Evolutionary conservation across 2,329 filamentous ascomycete genomes (phyloP), one percentile per base, ranked within the genome.

Genomic region (Fusarium euwallaceae): DNA sequence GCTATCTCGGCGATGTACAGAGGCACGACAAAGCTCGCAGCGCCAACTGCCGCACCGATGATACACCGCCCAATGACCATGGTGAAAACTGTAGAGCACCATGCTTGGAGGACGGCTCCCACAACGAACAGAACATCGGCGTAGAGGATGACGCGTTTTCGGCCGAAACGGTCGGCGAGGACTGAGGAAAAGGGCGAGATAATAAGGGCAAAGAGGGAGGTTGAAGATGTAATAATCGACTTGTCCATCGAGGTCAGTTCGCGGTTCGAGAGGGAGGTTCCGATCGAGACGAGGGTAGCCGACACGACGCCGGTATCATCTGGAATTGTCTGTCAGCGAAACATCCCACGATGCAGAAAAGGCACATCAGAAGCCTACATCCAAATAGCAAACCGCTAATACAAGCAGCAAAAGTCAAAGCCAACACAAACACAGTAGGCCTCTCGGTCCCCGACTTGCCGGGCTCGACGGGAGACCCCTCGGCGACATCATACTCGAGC

Each of bases 1-100:
- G 94, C 92, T 14, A 98, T 86, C 82, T 98, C 96, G 10, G 93
- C 92, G 69, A 98, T 96, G 83, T 97, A 97, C 76, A 98, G 83
- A 55, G 95, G 95, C 34, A 94, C 92, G 5, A 97, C 93, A 77
- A 97, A 93, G 80, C 92, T 95, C 10, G 93, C 93, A 3, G 91
- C 91, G 17, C 94, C 94, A 1, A 96, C 92, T 0, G 91, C 93
- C 1, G 91, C 86, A 32, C 94, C 94, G 3, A 96, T 92, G 2
- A 95, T 84, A 34, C 89, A 88, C 6, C 94, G 86, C 0, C 94
- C 94, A 0, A 86, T 74, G 0, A 94, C 89, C 92, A 96, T 95
- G 12, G 81, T 80, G 14, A 83, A 76, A 1, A 96, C 92, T 0
- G 87, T 89, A 3, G 78, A 81, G 68, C 90, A 88, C 55, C 84